Percentiles rank a stretch among this genome's conserved stretches.
Evolutionary conservation across 352 stramenopile genomes (phyloP).

Genomic region (Plasmopara viticola): DNA sequence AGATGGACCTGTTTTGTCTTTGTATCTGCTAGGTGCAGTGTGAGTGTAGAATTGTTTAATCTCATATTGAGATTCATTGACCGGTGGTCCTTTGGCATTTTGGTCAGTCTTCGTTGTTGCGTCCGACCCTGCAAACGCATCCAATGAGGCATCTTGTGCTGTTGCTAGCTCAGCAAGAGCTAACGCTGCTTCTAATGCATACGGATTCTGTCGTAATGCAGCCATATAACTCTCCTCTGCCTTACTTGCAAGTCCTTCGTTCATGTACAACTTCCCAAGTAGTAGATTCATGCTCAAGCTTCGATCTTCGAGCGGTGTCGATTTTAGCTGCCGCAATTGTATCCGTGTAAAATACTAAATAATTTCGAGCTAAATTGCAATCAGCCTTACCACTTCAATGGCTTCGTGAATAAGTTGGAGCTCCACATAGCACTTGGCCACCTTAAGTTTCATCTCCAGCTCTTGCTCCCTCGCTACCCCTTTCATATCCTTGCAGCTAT

Average conservation of each 20-base stretch:
- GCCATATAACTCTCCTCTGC: slow-evolving; percentile 52
- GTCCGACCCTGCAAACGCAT: slow-evolving; percentile 22
- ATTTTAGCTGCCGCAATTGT: slow-evolving; percentile 36
- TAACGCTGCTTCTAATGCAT: slow-evolving; percentile 74
- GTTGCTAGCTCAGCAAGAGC: slow-evolving; percentile 51
- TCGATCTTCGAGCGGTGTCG: slow-evolving; percentile 30
- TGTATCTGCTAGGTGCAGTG: slow-evolving; percentile 6
- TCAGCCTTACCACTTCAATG: slow-evolving; percentile 43
- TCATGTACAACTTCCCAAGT: slow-evolving; percentile 55
- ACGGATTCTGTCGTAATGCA: slow-evolving; percentile 62
- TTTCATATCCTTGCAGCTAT: slow-evolving; percentile 21
- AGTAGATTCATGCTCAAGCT: slow-evolving; percentile 59
- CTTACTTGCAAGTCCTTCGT: slow-evolving; percentile 53
- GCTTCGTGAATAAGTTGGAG: slow-evolving; percentile 51
- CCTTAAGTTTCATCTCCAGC: slow-evolving; percentile 40
- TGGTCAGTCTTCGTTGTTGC: slow-evolving; percentile 8
- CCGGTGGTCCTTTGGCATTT: not conserved
- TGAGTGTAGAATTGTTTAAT: slow-evolving; percentile 49
- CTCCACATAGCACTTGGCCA: slow-evolving; percentile 65
- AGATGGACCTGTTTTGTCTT: slow-evolving; percentile 6
- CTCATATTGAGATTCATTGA: slow-evolving; percentile 24
- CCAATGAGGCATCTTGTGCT: slow-evolving; percentile 31
- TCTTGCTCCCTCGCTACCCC: slow-evolving; percentile 21
- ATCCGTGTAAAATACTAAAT: not conserved
- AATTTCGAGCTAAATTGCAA: not conserved